A percentile compares a stretch with the other conserved stretches of the same genome.
These are phyloP conservation scores for Barbarea vulgaris DNA, from an alignment of 345 rosid species.

Conservation along the genomic window DNA sequence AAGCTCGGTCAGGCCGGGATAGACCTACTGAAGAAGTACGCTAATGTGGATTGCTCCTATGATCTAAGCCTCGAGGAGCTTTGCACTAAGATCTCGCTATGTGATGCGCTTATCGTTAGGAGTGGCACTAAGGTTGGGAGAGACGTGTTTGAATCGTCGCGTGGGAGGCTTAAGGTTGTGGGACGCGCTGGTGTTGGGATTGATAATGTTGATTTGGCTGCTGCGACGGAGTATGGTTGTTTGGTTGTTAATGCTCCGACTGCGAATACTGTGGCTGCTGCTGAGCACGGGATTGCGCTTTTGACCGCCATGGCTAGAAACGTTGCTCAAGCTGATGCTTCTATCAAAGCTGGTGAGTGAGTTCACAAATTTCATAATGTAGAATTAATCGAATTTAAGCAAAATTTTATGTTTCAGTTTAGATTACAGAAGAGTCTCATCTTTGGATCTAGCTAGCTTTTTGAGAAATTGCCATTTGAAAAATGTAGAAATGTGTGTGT, in stretches of 20 bases:
- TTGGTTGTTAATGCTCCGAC: constrained; percentile 61
- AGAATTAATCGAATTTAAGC: no score
- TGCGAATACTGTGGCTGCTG: constrained; percentile 60
- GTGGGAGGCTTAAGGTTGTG: constrained; percentile 59
- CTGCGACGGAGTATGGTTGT: constrained; percentile 65
- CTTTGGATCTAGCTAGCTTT: background rate
- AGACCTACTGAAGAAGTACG: constrained; percentile 41
- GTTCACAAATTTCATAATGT: background rate
- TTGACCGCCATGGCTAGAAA: constrained; percentile 57
- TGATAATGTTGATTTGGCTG: constrained; percentile 58
- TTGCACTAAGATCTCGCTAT: constrained; percentile 59
- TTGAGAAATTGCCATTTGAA: background rate
- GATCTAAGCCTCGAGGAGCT: constrained; percentile 57
- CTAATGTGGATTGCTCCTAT: constrained; percentile 60
- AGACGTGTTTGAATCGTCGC: constrained; percentile 55
- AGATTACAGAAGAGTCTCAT: no score
- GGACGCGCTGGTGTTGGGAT: constrained; percentile 67
- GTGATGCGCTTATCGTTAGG: constrained; percentile 59
- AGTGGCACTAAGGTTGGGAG: constrained; percentile 58
- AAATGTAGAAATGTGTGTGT: background rate
- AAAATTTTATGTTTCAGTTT: no score
- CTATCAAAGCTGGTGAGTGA: constrained; percentile 64
- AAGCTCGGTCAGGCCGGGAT: constrained; percentile 56
- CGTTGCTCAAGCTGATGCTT: constrained; percentile 59
- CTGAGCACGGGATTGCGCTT: constrained; percentile 60